Evolutionary conservation across 495 filamentous ascomycete species (phyloP).

Genomic region (Annulohypoxylon stygium): DNA sequence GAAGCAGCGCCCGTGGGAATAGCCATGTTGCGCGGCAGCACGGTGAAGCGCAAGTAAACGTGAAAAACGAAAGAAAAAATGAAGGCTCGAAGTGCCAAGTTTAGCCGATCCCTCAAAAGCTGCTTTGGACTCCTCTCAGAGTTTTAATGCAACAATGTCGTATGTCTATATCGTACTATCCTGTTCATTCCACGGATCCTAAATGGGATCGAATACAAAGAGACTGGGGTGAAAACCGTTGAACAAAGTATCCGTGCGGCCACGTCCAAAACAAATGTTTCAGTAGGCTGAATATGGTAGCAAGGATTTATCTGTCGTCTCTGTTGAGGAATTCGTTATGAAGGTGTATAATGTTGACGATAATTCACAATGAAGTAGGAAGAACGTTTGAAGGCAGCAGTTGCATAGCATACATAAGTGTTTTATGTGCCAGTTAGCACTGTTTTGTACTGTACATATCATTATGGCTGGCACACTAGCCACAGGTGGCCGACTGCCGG

Average conservation of each 20-base stretch:
- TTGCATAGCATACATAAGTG: no score
- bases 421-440: no score
- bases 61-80: background rate
- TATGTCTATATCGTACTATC: background rate
- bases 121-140: background rate
- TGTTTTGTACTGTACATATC: background rate
- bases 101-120: conserved; percentile 1
- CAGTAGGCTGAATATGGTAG: background rate
- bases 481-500: conserved; percentile 1
- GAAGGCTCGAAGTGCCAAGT: background rate
- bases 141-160: conserved; percentile 1
- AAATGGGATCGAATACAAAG: conserved; percentile 5
- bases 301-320: background rate
- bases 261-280: background rate
- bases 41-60: background rate
- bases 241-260: background rate
- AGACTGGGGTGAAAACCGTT: background rate
- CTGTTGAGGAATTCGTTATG: background rate
- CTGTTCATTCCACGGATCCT: conserved; percentile 11
- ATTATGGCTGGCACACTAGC: conserved; percentile 11
- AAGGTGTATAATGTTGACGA: conserved; percentile 9
- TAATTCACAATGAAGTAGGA: conserved; percentile 1
- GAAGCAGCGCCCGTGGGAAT: conserved; percentile 76
- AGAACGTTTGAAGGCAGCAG: background rate
- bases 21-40: conserved; percentile 58